Evolutionary conservation across 371 early-diverging fungal genomes (phyloP).

Genomic region (Mortierella sp.): DNA sequence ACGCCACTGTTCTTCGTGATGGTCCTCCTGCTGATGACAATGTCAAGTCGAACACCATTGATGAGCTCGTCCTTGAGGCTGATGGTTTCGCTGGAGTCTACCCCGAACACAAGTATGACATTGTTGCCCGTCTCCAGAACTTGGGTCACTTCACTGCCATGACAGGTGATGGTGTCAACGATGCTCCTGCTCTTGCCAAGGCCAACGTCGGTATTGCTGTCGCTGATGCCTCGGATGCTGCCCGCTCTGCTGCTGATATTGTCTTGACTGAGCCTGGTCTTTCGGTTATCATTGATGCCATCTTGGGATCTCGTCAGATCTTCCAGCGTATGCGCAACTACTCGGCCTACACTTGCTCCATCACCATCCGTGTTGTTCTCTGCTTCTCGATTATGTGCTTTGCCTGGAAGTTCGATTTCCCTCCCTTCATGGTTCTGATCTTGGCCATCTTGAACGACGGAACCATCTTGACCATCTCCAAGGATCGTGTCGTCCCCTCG

Average conservation of each 20-base stretch:
- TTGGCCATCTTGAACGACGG: constrained; percentile 69
- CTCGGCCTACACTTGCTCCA: constrained; percentile 69
- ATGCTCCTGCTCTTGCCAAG: constrained; percentile 92
- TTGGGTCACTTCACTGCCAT: constrained; percentile 85
- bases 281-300: constrained; percentile 74
- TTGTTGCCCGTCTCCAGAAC: constrained; percentile 90
- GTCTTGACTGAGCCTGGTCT: constrained; percentile 85
- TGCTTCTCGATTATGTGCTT: constrained; percentile 67
- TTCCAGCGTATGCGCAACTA: constrained; percentile 77
- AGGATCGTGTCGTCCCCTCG: constrained; percentile 66
- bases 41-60: constrained; percentile 68
- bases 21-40: constrained; percentile 79
- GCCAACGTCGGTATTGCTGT: constrained; percentile 88
- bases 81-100: constrained; percentile 92
- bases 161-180: constrained; percentile 98
- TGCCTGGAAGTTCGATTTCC: constrained; percentile 68
- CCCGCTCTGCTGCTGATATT: constrained; percentile 80
- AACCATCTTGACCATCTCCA: constrained; percentile 70
- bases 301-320: constrained; percentile 72
- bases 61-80: constrained; percentile 82
- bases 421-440: constrained; percentile 71
- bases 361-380: constrained; percentile 70
- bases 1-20: constrained; percentile 79
- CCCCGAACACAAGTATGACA: constrained; percentile 94
- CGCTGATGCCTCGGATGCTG: constrained; percentile 80